Evolutionary conservation across 495 filamentous ascomycete genomes (phyloP).

Genomic region (Lophiotrema nucula): DNA sequence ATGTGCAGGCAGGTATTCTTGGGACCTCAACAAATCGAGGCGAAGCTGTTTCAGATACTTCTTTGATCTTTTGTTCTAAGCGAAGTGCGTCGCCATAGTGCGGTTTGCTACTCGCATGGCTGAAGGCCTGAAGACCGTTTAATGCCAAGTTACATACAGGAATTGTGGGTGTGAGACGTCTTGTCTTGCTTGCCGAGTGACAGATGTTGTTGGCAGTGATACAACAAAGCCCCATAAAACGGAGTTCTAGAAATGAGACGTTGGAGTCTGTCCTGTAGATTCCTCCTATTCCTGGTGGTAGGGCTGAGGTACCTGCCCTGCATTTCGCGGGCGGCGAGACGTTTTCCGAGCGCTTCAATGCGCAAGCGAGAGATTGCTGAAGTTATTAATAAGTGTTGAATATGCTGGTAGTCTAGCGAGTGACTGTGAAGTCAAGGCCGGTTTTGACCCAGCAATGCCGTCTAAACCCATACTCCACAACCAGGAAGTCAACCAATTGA

Average conservation of each 20-base stretch:
- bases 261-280: too few relatives aligned
- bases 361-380: background rate
- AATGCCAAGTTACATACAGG: background rate
- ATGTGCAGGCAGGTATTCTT: background rate
- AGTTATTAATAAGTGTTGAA: background rate
- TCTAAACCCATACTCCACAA: too few relatives aligned
- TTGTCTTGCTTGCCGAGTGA: background rate
- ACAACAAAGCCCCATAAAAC: too few relatives aligned
- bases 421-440: too few relatives aligned
- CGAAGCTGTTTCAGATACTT: constrained; percentile 6
- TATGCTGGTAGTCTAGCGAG: too few relatives aligned
- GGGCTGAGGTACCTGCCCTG: background rate
- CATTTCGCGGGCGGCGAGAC: background rate
- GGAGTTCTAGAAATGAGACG: too few relatives aligned
- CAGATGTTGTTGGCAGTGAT: background rate
- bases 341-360: background rate
- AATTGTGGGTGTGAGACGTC: background rate
- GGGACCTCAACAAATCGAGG: constrained; percentile 5
- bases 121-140: too few relatives aligned
- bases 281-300: too few relatives aligned
- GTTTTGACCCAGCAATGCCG: too few relatives aligned
- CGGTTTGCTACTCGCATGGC: too few relatives aligned
- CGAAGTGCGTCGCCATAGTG: too few relatives aligned
- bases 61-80: constrained; percentile 7
- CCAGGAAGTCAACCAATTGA: too few relatives aligned